Percentiles rank a stretch among this genome's conserved stretches.
These are phyloP conservation scores for Periglandula ipomoeae DNA, from an alignment of 2,329 filamentous ascomycete species.

Conservation along the genomic window DNA sequence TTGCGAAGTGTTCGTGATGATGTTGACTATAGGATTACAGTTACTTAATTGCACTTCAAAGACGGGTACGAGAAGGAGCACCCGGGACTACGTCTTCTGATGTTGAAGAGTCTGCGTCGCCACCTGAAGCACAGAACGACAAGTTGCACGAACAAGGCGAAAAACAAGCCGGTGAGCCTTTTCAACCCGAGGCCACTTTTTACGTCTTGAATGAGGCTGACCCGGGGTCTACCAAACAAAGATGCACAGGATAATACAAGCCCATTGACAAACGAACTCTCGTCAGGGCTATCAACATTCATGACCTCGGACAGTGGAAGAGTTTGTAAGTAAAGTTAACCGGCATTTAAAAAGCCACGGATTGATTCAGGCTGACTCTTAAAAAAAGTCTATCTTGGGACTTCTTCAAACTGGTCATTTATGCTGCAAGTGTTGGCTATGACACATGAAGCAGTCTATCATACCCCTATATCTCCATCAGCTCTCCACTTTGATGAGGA, in stretches of 20 bases:
- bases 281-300: constrained; percentile 30
- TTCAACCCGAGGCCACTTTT: too few relatives aligned
- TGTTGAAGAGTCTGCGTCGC: too few relatives aligned
- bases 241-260: constrained; percentile 9
- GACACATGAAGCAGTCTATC: constrained; percentile 36
- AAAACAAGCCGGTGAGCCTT: too few relatives aligned
- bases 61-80: too few relatives aligned
- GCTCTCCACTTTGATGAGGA: constrained; percentile 40
- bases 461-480: constrained; percentile 30
- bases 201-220: too few relatives aligned
- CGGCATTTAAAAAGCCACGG: neutral
- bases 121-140: too few relatives aligned
- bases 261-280: constrained; percentile 32
- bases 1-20: too few relatives aligned
- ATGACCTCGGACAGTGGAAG: constrained; percentile 30
- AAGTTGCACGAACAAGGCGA: too few relatives aligned
- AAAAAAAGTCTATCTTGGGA: constrained; percentile 38
- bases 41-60: too few relatives aligned
- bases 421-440: constrained; percentile 38
- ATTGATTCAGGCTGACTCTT: neutral
- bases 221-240: too few relatives aligned
- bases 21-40: too few relatives aligned
- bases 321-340: constrained; percentile 35
- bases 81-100: too few relatives aligned
- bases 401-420: constrained; percentile 49